Percentiles rank a stretch among this genome's conserved stretches.
Conservation (phyloP, 805 yeast species). For the Ogataea saltuana region DNA sequence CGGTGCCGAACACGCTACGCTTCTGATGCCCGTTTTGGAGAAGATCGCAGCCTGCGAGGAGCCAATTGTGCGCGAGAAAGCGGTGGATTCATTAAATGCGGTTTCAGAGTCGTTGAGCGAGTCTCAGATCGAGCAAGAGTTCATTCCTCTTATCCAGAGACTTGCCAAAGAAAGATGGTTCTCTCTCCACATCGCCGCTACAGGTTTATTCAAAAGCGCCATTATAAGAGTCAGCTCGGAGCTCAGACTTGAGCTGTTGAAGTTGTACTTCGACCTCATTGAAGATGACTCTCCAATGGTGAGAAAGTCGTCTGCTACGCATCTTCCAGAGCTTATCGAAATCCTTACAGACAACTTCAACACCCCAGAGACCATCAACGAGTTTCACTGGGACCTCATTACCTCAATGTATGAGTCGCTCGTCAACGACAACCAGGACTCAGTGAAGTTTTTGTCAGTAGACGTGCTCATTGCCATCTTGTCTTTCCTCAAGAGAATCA, state of each 20-base stretch:
- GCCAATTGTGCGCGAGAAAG: constrained; percentile 93
- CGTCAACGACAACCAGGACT: constrained; percentile 87
- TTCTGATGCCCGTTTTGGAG: constrained; percentile 70
- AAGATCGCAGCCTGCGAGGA: constrained; percentile 91
- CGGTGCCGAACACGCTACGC: constrained; percentile 64
- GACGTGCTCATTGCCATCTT: constrained; percentile 85
- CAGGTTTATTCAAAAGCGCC: constrained; percentile 80
- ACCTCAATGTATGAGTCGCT: constrained; percentile 79
- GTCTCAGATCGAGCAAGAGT: constrained; percentile 63
- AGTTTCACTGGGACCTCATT: constrained; percentile 73
- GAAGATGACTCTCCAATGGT: constrained; percentile 98
- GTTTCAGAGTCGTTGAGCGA: constrained; percentile 63
- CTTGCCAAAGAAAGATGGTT: constrained; percentile 93
- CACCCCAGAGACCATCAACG: constrained; percentile 46
- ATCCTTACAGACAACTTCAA: constrained; percentile 40
- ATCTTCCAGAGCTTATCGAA: constrained; percentile 74
- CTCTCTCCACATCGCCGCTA: constrained; percentile 84
- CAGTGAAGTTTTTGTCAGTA: constrained; percentile 86
- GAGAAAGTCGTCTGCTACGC: constrained; percentile 87
- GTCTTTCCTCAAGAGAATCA: constrained; percentile 58
- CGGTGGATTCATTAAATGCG: constrained; percentile 78
- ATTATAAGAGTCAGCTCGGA: constrained; percentile 56
- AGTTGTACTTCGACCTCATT: constrained; percentile 66
- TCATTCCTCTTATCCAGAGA: constrained; percentile 74
- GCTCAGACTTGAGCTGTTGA: constrained; percentile 61